phyloP scores from a whole-genome alignment of 352 stramenopile genomes.

The Globisporangium solare region DNA sequence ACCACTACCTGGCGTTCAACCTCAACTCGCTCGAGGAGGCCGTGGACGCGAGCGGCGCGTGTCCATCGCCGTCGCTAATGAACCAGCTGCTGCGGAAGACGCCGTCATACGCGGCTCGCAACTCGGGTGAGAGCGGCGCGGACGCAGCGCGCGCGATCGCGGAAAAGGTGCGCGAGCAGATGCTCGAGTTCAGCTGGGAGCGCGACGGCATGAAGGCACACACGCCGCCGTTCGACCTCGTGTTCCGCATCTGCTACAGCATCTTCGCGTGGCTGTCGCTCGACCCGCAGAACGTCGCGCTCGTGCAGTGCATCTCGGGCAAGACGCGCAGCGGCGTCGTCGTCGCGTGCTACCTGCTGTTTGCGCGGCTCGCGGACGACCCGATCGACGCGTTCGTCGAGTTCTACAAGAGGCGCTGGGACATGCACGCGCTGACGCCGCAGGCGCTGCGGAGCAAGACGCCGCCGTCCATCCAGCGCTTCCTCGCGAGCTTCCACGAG shows the following conservation, averaged over 20 bases:
- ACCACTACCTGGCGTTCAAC: conserved; percentile 80
- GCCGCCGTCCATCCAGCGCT: conserved; percentile 70
- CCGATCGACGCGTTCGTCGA: conserved; percentile 85
- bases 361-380: conserved; percentile 61
- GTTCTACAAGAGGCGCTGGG: conserved; percentile 86
- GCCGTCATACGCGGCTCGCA: background rate
- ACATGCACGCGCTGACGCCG: conserved; percentile 64
- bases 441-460: conserved; percentile 62
- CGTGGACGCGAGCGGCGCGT: conserved; percentile 2
- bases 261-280: conserved; percentile 90
- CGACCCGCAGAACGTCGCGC: conserved; percentile 71
- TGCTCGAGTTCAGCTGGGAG: conserved; percentile 84
- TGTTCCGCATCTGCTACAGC: conserved; percentile 92
- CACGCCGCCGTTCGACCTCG: conserved; percentile 69
- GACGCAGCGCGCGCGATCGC: conserved; percentile 21
- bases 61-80: conserved; percentile 11
- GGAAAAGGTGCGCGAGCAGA: conserved; percentile 64
- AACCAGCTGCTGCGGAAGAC: conserved; percentile 10
- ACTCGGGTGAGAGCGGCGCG: background rate
- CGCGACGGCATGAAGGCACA: conserved; percentile 80
- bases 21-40: conserved; percentile 51
- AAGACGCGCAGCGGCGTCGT: conserved; percentile 93
- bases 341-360: conserved; percentile 92
- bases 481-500: conserved; percentile 60
- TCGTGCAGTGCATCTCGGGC: conserved; percentile 89